Base-by-base conservation (phyloP, 2,329 filamentous ascomycete species). In the Fusarium penzigii region DNA sequence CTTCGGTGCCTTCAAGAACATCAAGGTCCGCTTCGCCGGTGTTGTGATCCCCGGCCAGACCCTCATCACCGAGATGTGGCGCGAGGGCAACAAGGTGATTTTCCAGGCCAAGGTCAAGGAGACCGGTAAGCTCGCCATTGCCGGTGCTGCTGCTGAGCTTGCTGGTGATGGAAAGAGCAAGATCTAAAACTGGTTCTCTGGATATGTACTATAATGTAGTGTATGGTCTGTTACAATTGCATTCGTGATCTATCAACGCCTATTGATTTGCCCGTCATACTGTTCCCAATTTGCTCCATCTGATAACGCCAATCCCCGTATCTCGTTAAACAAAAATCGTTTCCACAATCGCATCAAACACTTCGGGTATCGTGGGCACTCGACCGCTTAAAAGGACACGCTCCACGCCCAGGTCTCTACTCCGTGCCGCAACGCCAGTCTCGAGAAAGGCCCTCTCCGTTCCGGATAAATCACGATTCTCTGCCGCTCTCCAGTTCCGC, bases 21-120 rank as follows among this genome's bases (percentile, higher is more conserved):
- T 96, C 77, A 96, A 96, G 81, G 92, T 95, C 20, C 81, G 92
- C 58, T 96, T 96, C 70, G 90, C 90, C 2, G 91, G 92, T 50
- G 86, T 89, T 10, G 92, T 96, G 12, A 71, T 92, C 51, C 92
- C 90, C 0, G 91, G 91, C 13, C 88, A 96, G 81, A 96, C 90
- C n/a, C 80, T 96, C 51, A 81, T 89, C 57, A 96, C 91, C 7
- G 91, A 96, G 80, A 93, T 95, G 90, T 96, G 92, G 92, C 92
- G 89, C 77, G 90, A 95, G 66, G 87, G 86, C 44, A 82, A 82
- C 65, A 86, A 83, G 69, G 82, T 96, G 49, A 75, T 92, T 57
- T 96, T 96, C 82, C 90, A 95, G 80, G 83, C 84, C 49, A 92
- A 86, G 73, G 90, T 96, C 59, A 91, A 92, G 76, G 92, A 96